Percentiles rank a stretch among this genome's conserved stretches.
Evolutionary conservation across 164 flowering plant genomes (phyloP).

Genomic region (Sextonia rubra): DNA sequence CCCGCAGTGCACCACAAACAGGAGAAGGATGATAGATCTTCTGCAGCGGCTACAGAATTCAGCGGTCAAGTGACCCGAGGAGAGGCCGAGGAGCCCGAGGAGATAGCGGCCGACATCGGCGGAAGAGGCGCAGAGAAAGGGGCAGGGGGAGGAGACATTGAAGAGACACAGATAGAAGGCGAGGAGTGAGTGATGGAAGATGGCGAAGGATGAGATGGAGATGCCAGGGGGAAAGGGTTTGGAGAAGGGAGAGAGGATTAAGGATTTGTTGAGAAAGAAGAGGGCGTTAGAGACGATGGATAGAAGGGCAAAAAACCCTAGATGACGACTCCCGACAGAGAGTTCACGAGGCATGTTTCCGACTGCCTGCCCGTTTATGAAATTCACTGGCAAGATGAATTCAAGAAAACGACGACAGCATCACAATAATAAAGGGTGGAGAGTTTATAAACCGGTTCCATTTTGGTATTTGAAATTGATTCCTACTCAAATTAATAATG

Average conservation of each 20-base stretch:
- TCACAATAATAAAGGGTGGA: no score
- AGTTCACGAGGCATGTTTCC: conserved; percentile 27
- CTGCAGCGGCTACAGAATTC: conserved; percentile 33
- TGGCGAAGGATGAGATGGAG: conserved; percentile 10
- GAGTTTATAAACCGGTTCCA: no score
- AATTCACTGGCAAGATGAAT: no score
- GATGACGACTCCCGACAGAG: conserved; percentile 46
- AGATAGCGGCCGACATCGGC: conserved; percentile 31
- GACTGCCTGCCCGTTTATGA: no score
- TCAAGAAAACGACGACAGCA: no score
- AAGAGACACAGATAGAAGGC: conserved; percentile 25
- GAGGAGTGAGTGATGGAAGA: conserved; percentile 21
- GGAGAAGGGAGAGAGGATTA: conserved; percentile 26
- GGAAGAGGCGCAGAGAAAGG: conserved; percentile 30
- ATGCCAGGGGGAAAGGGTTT: conserved; percentile 15
- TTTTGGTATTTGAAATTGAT: no score
- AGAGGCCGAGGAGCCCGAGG: conserved; percentile 23
- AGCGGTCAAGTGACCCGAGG: conserved; percentile 6
- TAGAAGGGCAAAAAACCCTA: conserved; percentile 72
- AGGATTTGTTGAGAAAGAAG: conserved; percentile 32
- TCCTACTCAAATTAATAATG: no score
- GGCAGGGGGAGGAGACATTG: conserved; percentile 36
- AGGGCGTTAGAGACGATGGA: conserved; percentile 41
- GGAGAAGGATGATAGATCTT: conserved; percentile 27
- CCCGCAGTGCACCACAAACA: conserved; percentile 25